Evolutionary conservation across 495 filamentous ascomycete genomes (phyloP), one percentile per base, ranked within the genome.

Genomic region (Xylaria sp.): DNA sequence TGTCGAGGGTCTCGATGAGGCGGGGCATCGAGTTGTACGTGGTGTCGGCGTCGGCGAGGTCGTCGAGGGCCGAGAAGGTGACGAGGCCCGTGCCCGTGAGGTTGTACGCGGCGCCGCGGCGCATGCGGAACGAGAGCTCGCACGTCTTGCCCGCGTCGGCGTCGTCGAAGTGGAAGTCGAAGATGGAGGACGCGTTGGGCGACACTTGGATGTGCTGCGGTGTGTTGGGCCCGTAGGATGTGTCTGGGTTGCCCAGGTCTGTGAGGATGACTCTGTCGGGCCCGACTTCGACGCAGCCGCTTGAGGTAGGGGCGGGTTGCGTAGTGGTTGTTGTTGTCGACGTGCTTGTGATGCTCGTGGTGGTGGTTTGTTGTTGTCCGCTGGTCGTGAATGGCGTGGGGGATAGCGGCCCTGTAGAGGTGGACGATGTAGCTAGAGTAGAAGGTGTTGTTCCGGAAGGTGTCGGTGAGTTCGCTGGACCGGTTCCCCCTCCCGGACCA

Each of bases 161-260:
- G 1, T 78, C 52, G 0, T 87, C 87, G 58, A 93, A 86, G 73
- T 91, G 89, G 78, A 93, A 93, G 78, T 92, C 92, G 84, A 92
- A 93, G 61, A 91, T 81, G 31, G 85, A 85, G 29, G 90, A 90
- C 61, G 87, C 78, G 61, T 83, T 86, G 3, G 85, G 79, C 17
- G 85, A 85, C 17, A 93, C 78, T n/a, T 84, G 82, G 33, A 90
- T 90, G 59, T 86, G 88, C 37, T 89, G 88, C 15, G 76, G 72
- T 3, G 87, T 81, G 4, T 76, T 81, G 72, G 85, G 64, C 6
- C 76, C 76, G 57, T 76, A 75, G 12, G 65, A 43, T 1, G 67
- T 73, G 58, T 77, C 78, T 3, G 91, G 89, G 43, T 83, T 76
- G 40, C 82, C 76, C 1, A 84, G 87, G 80, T 90, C 84, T 59